Conservation (phyloP, 2,329 filamentous ascomycete species). For the Sporothrix variecibatus region DNA sequence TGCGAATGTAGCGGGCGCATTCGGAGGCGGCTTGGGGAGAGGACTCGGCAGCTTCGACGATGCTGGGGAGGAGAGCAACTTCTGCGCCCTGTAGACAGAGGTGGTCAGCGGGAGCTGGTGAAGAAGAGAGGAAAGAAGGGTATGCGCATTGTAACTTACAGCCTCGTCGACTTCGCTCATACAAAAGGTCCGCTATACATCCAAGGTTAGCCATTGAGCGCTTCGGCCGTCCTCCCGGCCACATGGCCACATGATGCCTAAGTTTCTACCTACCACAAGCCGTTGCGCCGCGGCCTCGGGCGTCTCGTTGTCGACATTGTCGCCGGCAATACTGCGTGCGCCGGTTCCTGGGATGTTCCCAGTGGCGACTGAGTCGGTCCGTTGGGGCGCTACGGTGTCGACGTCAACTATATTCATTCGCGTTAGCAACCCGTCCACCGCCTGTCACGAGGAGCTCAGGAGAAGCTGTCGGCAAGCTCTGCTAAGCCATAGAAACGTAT, state of each 20-base stretch:
- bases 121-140: neutral
- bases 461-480: neutral
- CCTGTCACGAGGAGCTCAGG: neutral
- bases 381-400: neutral
- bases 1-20: conserved; percentile 77
- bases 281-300: conserved; percentile 26
- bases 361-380: neutral
- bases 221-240: neutral
- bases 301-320: conserved; percentile 23
- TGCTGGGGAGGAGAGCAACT: conserved; percentile 86
- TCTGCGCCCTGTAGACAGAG: conserved; percentile 68
- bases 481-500: neutral
- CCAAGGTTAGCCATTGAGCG: conserved; percentile 10
- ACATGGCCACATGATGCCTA: neutral
- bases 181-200: conserved; percentile 27
- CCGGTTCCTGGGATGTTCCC: neutral
- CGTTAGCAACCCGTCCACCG: neutral
- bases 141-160: conserved; percentile 16
- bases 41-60: conserved; percentile 93
- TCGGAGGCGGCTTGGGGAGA: conserved; percentile 82
- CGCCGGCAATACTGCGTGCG: conserved; percentile 8
- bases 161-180: conserved; percentile 25
- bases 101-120: neutral
- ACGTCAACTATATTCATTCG: neutral
- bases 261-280: conserved; percentile 27